A percentile compares a stretch with the other conserved stretches of the same genome.
Evolutionary conservation across 106 monocot species (phyloP).

Genomic region (Platanthera guangdongensis): DNA sequence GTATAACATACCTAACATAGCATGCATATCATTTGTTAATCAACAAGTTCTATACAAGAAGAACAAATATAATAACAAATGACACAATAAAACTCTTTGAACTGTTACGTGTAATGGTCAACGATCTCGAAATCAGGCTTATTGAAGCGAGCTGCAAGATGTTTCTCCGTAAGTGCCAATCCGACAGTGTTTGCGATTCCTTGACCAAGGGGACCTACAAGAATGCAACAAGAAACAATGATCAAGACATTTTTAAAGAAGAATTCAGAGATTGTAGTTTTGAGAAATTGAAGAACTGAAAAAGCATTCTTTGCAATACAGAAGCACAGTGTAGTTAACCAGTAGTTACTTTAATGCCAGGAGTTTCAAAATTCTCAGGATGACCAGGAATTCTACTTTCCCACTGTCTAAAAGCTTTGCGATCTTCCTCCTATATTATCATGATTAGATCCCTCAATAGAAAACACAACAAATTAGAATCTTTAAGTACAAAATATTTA

Average conservation of each 20-base stretch:
- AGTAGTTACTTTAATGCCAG: slow-evolving; percentile 90
- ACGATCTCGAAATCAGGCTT: slow-evolving; percentile 61
- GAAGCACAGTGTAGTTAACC: slow-evolving; percentile 25
- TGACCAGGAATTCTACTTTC: slow-evolving; percentile 88
- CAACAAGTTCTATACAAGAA: background rate
- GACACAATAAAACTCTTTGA: background rate
- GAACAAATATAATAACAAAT: background rate
- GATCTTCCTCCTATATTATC: slow-evolving; percentile 60
- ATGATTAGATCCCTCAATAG: background rate
- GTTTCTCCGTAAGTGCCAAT: slow-evolving; percentile 59
- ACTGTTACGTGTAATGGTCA: slow-evolving; percentile 67
- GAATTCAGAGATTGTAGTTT: background rate
- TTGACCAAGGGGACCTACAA: slow-evolving; percentile 64
- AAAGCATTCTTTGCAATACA: background rate
- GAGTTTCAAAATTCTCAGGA: slow-evolving; percentile 96
- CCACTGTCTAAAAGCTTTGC: slow-evolving; percentile 89
- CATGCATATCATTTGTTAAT: background rate
- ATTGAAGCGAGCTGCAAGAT: slow-evolving; percentile 70
- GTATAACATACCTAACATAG: slow-evolving; percentile 40
- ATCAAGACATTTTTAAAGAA: background rate
- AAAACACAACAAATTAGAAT: background rate
- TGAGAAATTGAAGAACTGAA: background rate
- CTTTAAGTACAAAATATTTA: background rate
- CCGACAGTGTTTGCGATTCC: slow-evolving; percentile 69
- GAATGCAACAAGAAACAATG: background rate